Percentiles rank a stretch among this genome's conserved stretches.
Conservation (phyloP, 345 rosid genomes). For the Pistacia atlantica region DNA sequence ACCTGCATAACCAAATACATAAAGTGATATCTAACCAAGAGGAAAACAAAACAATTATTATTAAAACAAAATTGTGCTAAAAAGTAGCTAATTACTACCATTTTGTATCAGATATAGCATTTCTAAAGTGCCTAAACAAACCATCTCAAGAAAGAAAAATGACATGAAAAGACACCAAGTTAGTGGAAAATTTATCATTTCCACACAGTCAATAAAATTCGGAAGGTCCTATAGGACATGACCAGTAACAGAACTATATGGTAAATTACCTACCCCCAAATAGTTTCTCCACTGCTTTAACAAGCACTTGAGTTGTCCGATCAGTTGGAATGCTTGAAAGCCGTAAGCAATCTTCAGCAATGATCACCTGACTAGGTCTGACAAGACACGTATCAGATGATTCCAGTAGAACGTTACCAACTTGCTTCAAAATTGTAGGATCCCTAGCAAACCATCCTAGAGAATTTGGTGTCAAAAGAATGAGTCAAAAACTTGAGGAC, state of each 20-base stretch:
- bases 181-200: background rate
- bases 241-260: background rate
- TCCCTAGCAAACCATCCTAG: slow-evolving; percentile 95
- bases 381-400: slow-evolving; percentile 30
- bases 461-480: slow-evolving; percentile 18
- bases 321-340: slow-evolving; percentile 62
- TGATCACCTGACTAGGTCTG: slow-evolving; percentile 52
- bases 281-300: slow-evolving; percentile 55
- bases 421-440: slow-evolving; percentile 57
- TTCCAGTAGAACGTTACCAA: slow-evolving; percentile 64
- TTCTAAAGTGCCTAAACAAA: background rate
- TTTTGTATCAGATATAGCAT: background rate
- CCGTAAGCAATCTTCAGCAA: slow-evolving; percentile 75
- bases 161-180: background rate
- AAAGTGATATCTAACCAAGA: background rate
- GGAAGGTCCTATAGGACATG: background rate
- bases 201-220: slow-evolving; percentile 3
- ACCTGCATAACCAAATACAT: slow-evolving; percentile 37
- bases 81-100: background rate
- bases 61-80: background rate
- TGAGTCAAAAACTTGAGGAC: background rate
- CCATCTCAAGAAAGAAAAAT: background rate
- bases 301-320: slow-evolving; percentile 48
- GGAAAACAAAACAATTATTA: background rate
- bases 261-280: slow-evolving; percentile 53